Percentiles rank a stretch among this genome's conserved stretches.
Conservation (phyloP, 192 early-diverging fungal species). For the Thamnidium elegans region DNA sequence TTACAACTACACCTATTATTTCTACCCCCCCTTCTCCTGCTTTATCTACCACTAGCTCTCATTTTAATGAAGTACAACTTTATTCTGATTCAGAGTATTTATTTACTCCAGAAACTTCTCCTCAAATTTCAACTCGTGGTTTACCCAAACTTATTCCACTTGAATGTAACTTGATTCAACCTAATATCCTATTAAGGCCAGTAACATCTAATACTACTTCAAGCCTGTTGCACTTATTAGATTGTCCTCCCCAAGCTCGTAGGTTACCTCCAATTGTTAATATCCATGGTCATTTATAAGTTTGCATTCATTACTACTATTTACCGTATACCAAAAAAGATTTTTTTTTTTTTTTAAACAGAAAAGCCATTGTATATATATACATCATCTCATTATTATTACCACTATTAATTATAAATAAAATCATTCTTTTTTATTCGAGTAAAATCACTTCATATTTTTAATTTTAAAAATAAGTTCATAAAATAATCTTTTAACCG, state of each 20-base stretch:
- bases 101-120: slow-evolving; percentile 50
- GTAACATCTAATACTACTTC: slow-evolving; percentile 2
- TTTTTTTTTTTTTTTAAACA: no score
- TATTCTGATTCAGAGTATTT: slow-evolving; percentile 35
- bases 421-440: no score
- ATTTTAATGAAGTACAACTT: slow-evolving; percentile 21
- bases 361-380: no score
- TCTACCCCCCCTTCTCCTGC: slow-evolving; percentile 36
- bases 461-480: no score
- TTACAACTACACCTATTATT: slow-evolving; percentile 25
- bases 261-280: slow-evolving; percentile 33
- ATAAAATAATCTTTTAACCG: no score
- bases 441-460: no score
- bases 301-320: no score
- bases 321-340: no score
- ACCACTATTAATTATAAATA: no score
- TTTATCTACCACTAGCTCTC: slow-evolving; percentile 36
- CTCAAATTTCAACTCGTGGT: slow-evolving; percentile 32
- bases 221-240: slow-evolving; percentile 31
- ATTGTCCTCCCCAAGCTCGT: slow-evolving; percentile 35
- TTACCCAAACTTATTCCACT: slow-evolving; percentile 23
- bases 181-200: background rate
- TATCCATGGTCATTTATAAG: no score
- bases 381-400: no score
- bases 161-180: slow-evolving; percentile 29